Evolutionary conservation across 2,329 filamentous ascomycete genomes (phyloP).

Genomic region (Alternaria viburni): DNA sequence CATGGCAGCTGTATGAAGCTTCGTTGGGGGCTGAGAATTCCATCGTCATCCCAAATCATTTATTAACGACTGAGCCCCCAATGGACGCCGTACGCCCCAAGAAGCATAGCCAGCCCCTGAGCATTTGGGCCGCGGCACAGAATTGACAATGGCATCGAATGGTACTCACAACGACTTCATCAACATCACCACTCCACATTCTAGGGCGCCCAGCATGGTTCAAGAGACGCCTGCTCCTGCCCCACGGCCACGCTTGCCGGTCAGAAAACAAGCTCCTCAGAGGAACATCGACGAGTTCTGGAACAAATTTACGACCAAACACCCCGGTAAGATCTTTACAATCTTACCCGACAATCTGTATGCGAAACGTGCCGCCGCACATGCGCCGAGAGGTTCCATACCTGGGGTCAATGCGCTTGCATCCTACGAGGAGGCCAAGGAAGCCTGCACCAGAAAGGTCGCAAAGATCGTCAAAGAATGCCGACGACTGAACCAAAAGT

Average conservation of each 20-base stretch:
- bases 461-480: conserved; percentile 68
- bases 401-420: conserved; percentile 68
- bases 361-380: conserved; percentile 64
- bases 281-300: conserved; percentile 75
- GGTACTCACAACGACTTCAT: conserved; percentile 45
- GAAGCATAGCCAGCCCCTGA: conserved; percentile 23
- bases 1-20: conserved; percentile 29
- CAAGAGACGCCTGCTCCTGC: conserved; percentile 28
- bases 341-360: conserved; percentile 73
- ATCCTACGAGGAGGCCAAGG: conserved; percentile 75
- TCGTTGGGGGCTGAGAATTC: conserved; percentile 41
- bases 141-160: conserved; percentile 45
- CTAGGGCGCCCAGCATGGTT: conserved; percentile 45
- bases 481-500: conserved; percentile 80
- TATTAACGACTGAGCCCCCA: conserved; percentile 37
- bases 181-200: conserved; percentile 45
- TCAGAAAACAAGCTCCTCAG: conserved; percentile 66
- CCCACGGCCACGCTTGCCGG: conserved; percentile 30
- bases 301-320: conserved; percentile 70
- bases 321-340: conserved; percentile 74
- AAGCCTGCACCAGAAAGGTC: conserved; percentile 69
- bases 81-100: conserved; percentile 33
- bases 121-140: conserved; percentile 15
- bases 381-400: conserved; percentile 60
- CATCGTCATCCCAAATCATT: conserved; percentile 17